A percentile compares a stretch with the other conserved stretches of the same genome.
Conservation (phyloP, 129 eudicot species). For the Silybum marianum region DNA sequence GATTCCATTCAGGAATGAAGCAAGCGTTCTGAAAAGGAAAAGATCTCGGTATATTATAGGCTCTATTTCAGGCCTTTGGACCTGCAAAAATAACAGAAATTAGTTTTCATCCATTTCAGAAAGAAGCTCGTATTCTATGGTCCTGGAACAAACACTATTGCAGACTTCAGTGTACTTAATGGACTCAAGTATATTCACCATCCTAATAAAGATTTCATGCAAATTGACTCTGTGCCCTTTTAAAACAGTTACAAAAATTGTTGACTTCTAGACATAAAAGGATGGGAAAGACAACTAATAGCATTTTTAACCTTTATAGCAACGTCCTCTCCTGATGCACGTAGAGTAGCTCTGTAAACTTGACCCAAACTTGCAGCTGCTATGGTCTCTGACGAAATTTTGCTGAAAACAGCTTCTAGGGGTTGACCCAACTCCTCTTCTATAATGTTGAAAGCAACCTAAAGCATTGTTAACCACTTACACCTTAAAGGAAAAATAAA, state of each 20-base stretch:
- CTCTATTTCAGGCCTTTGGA: constrained; percentile 95
- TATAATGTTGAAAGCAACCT: constrained; percentile 98
- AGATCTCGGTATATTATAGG: constrained; percentile 97
- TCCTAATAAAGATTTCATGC: background rate
- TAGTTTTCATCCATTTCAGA: background rate
- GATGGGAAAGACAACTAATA: background rate
- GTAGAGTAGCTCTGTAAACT: constrained; percentile 96
- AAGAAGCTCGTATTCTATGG: background rate
- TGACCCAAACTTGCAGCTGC: constrained; percentile 99
- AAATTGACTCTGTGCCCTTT: background rate
- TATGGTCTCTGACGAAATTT: constrained; percentile 88
- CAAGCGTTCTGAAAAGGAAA: constrained; percentile 94
- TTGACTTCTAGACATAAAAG: background rate
- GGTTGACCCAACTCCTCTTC: constrained; percentile 99
- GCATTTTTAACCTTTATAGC: constrained; percentile 76
- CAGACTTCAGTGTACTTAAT: background rate
- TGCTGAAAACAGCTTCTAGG: constrained; percentile 89
- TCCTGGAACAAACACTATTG: background rate
- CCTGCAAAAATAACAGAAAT: constrained; percentile 49
- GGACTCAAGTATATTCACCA: background rate
- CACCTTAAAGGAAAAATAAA: constrained; percentile 29
- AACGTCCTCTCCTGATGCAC: constrained; percentile 93
- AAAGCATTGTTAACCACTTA: constrained; percentile 45
- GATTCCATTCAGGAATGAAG: constrained; percentile 94
- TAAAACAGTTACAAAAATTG: background rate